Conservation (phyloP, 1,139 yeast species). For the Protomyces inouyei region DNA sequence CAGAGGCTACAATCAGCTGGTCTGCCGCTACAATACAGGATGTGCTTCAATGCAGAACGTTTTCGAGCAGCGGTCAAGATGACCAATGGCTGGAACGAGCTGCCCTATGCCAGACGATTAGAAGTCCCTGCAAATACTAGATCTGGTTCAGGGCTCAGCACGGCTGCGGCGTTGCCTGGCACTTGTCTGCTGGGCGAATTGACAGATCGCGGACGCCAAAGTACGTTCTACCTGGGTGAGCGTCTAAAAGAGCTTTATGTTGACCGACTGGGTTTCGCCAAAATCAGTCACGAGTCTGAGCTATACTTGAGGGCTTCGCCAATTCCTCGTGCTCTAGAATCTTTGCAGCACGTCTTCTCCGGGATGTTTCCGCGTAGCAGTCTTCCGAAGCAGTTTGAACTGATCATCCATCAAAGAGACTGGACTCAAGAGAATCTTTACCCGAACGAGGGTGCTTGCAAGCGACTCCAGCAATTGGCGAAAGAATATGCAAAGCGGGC, state of each 20-base stretch:
- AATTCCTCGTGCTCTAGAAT: conserved; percentile 33
- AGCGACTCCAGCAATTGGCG: conserved; percentile 31
- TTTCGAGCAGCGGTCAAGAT: conserved; percentile 28
- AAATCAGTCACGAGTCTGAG: conserved; percentile 28
- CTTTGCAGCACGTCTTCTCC: conserved; percentile 33
- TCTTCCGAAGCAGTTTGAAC: conserved; percentile 27
- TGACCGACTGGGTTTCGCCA: conserved; percentile 31
- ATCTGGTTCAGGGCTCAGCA: not conserved
- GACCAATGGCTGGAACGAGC: conserved; percentile 2
- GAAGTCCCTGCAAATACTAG: conserved; percentile 8
- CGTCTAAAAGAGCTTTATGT: conserved; percentile 33
- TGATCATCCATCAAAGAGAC: conserved; percentile 31
- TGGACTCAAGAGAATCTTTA: conserved; percentile 34
- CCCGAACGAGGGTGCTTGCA: conserved; percentile 34
- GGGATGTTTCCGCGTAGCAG: conserved; percentile 33
- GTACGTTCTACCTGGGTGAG: conserved; percentile 32
- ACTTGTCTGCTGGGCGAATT: conserved; percentile 34
- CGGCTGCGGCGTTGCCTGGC: conserved; percentile 1
- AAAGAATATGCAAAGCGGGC: conserved; percentile 33
- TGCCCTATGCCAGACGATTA: conserved; percentile 15
- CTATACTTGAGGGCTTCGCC: conserved; percentile 33
- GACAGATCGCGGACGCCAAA: conserved; percentile 33
- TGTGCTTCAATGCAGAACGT: conserved; percentile 32
- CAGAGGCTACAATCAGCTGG: conserved; percentile 33
- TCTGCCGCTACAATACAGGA: conserved; percentile 33